phyloP scores from a whole-genome alignment of 2,329 filamentous ascomycete species.

The Colletotrichum acutatum region DNA sequence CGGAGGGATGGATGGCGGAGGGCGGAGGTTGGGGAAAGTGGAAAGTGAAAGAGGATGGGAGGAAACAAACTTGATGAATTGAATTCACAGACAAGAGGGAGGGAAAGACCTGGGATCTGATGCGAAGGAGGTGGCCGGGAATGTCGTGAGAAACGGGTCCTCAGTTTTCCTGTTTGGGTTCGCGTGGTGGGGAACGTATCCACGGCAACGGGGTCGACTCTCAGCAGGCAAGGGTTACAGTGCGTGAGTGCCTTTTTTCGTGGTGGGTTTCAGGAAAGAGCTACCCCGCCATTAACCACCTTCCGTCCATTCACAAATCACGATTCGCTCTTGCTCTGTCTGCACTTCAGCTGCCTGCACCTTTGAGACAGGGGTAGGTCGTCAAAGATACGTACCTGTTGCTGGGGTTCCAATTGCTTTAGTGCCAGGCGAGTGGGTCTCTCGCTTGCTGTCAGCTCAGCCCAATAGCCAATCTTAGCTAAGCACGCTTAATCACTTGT shows the following conservation, averaged over 20 bases:
- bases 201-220: slow-evolving; percentile 24
- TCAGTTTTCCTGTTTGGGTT: slow-evolving; percentile 12
- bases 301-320: neutral
- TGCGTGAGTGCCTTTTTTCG: neutral
- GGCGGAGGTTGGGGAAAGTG: neutral
- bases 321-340: neutral
- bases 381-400: neutral
- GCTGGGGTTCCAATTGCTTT: neutral
- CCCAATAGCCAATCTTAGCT: neutral
- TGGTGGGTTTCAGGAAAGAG: slow-evolving; percentile 33
- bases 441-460: slow-evolving; percentile 12
- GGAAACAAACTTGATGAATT: neutral
- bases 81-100: neutral
- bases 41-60: neutral
- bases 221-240: neutral
- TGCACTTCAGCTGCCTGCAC: neutral
- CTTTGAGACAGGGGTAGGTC: too few species aligned
- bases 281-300: slow-evolving; percentile 24
- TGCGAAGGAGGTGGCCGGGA: neutral
- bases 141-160: slow-evolving; percentile 19
- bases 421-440: neutral
- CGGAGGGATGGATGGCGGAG: neutral
- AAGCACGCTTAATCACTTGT: neutral
- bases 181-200: slow-evolving; percentile 22
- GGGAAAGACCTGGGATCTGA: neutral